Conservation (phyloP, 495 filamentous ascomycete species). For the Hypoxylon intermedium region DNA sequence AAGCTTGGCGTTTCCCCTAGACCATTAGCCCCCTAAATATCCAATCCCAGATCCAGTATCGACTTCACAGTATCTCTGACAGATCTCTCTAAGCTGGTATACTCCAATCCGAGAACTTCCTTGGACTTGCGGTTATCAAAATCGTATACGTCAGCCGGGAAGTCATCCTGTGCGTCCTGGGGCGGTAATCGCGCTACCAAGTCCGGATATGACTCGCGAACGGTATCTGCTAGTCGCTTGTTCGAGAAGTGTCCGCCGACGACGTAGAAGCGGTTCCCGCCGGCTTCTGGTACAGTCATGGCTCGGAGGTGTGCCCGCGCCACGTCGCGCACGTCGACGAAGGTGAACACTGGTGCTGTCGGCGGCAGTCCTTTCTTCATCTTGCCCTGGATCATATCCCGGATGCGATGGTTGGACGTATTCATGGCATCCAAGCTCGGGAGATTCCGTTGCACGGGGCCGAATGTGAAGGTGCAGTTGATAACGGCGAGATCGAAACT, state of each 20-base stretch:
- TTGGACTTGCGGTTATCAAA: conserved; percentile 48
- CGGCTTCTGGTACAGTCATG: conserved; percentile 47
- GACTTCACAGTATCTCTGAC: conserved; percentile 50
- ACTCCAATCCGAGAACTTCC: conserved; percentile 49
- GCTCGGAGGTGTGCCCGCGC: conserved; percentile 50
- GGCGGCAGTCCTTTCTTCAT: conserved; percentile 39
- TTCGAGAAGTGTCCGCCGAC: conserved; percentile 54
- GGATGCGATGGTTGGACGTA: conserved; percentile 56
- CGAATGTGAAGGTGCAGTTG: conserved; percentile 55
- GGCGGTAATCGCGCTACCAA: conserved; percentile 39
- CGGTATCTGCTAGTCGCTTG: conserved; percentile 45
- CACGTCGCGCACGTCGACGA: conserved; percentile 59
- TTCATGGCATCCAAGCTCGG: conserved; percentile 44
- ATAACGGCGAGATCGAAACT: conserved; percentile 53
- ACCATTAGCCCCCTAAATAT: background rate
- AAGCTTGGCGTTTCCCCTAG: too few relatives aligned
- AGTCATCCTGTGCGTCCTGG: conserved; percentile 42
- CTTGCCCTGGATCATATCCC: conserved; percentile 47
- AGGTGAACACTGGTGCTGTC: conserved; percentile 55
- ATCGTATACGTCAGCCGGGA: conserved; percentile 47
- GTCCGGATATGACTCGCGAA: conserved; percentile 34
- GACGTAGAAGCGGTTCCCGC: conserved; percentile 53
- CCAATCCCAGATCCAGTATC: conserved; percentile 22
- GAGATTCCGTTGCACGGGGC: conserved; percentile 49
- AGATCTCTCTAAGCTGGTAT: conserved; percentile 46